These are phyloP conservation scores for Penicillium glabrum DNA, from an alignment of 2,329 filamentous ascomycete species.

Conservation along the genomic window DNA sequence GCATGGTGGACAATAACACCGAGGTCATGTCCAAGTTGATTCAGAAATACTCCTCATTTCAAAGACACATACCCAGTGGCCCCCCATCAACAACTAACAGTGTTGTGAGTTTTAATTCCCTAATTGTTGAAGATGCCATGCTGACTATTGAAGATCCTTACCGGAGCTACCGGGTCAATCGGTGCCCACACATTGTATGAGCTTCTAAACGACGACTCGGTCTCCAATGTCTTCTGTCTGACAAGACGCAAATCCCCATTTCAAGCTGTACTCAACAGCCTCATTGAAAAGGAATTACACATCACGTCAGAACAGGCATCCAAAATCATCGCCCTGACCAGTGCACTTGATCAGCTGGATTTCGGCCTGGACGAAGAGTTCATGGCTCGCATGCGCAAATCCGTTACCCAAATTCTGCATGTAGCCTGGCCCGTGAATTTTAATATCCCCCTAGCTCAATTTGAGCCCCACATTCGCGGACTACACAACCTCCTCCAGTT, in stretches of 20 bases:
- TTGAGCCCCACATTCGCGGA: conserved; percentile 48
- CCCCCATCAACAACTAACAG: conserved; percentile 16
- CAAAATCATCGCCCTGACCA: conserved; percentile 43
- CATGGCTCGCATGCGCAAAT: conserved; percentile 40
- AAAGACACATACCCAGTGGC: conserved; percentile 22
- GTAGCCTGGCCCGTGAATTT: conserved; percentile 59
- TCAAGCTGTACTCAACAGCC: conserved; percentile 21
- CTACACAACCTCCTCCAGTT: conserved; percentile 49
- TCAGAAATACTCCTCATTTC: conserved; percentile 47
- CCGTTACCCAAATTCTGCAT: conserved; percentile 51
- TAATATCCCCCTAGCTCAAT: conserved; percentile 50
- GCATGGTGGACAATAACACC: conserved; percentile 14
- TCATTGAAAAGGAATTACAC: conserved; percentile 20
- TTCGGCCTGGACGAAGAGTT: conserved; percentile 42
- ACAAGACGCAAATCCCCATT: conserved; percentile 29
- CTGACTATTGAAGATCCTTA: conserved; percentile 31
- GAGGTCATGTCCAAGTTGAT: conserved; percentile 48
- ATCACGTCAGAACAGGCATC: conserved; percentile 22
- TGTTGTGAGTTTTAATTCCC: conserved; percentile 20
- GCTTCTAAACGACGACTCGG: conserved; percentile 36
- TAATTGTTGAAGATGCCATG: background rate
- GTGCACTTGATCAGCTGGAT: conserved; percentile 39
- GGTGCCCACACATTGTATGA: conserved; percentile 43
- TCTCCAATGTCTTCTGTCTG: conserved; percentile 40
- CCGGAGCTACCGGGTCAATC: conserved; percentile 47